Base-by-base conservation (phyloP, 2,329 filamentous ascomycete species). In the Tolypocladium album region DNA sequence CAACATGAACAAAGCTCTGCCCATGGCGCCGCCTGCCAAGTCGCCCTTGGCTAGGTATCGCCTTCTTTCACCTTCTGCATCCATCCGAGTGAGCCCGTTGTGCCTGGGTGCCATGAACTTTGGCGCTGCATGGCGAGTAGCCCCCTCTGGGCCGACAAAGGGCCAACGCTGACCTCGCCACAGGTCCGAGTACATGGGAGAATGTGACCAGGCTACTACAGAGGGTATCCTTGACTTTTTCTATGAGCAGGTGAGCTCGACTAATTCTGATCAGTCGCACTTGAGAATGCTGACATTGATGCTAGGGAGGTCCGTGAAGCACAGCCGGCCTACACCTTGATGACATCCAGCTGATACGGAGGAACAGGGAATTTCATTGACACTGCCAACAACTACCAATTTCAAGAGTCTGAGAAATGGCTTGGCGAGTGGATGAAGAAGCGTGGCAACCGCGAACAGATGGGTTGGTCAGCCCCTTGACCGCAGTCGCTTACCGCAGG, bases 401-500 rank as follows among this genome's bases (percentile, higher is more conserved):
- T 77, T 59, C 78, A 76, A 61, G 79, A 88, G 69, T 83, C 82
- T 1, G 87, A 90, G 71, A 71, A 67, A 58, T 87, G 86, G 82
- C 75, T 90, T 60, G 88, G 88, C 42, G 85, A 88, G 65, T 90
- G 87, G 86, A 87, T 88, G 83, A 77, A 79, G 66, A 79, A 79
- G 62, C 80, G 84, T 12, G 77, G 79, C n/a, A 82, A 82, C 61
- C 81, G 88, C 31, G 86, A 89, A 64, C 77, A 88, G 68, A 82
- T 90, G 71, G 77, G 79, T 81, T 66, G 61, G 76, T 68, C 15
- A 22, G 13, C n/a, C 12, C 39, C 39, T 27, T 3, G 15, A 3
- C 6, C 17, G 38, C 7, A 38, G 24, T n/a, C 40, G 11, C 20
- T 17, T 31, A 22, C 31, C 8, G 3, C 20, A 15, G 15, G 20